phyloP scores from a whole-genome alignment of 139 green algal genomes.

The Zygnema cylindricum region DNA sequence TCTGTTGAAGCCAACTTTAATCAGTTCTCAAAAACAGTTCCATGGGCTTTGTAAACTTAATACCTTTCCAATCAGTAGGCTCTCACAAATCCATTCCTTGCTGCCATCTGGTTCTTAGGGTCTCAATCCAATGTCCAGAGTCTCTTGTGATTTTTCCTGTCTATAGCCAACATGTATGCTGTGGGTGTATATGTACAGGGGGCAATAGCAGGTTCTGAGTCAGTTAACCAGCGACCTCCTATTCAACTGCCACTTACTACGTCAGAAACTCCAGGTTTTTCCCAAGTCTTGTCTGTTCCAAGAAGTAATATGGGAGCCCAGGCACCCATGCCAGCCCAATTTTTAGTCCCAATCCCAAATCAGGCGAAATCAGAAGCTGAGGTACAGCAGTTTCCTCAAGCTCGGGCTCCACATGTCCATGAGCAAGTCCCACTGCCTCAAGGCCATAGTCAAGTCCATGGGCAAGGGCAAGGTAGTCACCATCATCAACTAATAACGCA shows the following conservation, averaged over 20 bases:
- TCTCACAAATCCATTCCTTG: no score
- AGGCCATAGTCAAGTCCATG: not conserved
- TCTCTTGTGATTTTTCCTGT: no score
- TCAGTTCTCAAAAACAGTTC: no score
- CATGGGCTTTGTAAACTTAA: no score
- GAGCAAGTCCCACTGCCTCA: not conserved
- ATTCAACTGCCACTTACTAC: not conserved
- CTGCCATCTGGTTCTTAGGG: no score
- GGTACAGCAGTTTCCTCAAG: not conserved
- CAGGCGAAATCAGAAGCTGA: not conserved
- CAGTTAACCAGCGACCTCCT: not conserved
- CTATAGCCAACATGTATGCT: no score
- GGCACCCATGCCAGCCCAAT: not conserved
- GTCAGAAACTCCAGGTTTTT: not conserved
- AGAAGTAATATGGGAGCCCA: not conserved
- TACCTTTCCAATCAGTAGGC: no score
- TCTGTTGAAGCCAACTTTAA: no score
- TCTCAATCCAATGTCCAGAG: no score
- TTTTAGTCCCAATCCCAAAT: not conserved
- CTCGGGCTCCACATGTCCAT: not conserved
- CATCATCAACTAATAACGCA: not conserved
- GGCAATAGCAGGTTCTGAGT: not conserved
- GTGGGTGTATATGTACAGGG: no score
- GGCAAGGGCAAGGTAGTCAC: not conserved
- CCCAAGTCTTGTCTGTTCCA: not conserved